Evolutionary conservation across 2,329 filamentous ascomycete species (phyloP).

Genomic region (Phaeosphaeria sp.): DNA sequence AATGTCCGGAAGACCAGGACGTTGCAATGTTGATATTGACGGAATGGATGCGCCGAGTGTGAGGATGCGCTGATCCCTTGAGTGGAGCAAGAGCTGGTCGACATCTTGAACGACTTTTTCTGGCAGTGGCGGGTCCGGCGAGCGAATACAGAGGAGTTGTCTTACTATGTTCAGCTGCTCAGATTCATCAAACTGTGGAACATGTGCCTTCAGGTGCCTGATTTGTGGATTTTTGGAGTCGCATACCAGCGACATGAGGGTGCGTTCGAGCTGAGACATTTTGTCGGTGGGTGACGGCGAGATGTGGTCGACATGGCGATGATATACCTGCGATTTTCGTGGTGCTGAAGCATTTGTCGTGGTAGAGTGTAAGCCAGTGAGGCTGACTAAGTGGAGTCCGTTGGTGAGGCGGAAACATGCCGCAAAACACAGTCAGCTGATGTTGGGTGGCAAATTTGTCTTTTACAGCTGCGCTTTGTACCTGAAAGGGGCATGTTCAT

Average conservation of each 20-base stretch:
- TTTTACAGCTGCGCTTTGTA: neutral
- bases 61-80: conserved; percentile 17
- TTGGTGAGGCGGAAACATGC: neutral
- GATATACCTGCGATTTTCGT: neutral
- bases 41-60: conserved; percentile 17
- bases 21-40: neutral
- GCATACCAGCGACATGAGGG: conserved; percentile 14
- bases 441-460: neutral
- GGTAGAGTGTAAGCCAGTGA: neutral
- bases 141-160: conserved; percentile 37
- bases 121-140: conserved; percentile 23
- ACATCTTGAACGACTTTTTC: conserved; percentile 15
- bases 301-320: neutral
- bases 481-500: neutral
- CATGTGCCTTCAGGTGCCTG: conserved; percentile 15
- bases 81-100: conserved; percentile 21
- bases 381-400: neutral
- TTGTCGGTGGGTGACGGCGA: neutral
- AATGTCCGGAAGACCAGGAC: conserved; percentile 3
- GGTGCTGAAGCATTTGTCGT: neutral
- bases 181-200: conserved; percentile 16
- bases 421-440: neutral
- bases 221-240: conserved; percentile 16
- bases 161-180: conserved; percentile 20
- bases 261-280: conserved; percentile 15